These are phyloP conservation scores for Lactarius quietus DNA, from an alignment of 768 basidiomycete species.

Conservation along the genomic window DNA sequence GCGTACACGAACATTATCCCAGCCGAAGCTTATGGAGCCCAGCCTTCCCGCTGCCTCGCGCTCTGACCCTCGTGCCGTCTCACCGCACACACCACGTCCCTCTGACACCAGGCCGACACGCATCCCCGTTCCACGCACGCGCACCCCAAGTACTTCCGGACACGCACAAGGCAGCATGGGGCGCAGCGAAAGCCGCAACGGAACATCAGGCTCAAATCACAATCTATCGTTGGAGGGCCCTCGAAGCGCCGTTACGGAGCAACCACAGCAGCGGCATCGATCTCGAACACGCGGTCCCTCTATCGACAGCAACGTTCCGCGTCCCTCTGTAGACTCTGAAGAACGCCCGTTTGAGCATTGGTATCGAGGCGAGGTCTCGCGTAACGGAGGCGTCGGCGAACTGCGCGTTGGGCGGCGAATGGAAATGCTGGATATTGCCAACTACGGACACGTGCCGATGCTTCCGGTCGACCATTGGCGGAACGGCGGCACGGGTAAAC, in stretches of 20 bases:
- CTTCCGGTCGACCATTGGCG: conserved; percentile 30
- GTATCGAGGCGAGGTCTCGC: conserved; percentile 83
- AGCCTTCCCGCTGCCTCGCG: conserved; percentile 37
- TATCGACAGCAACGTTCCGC: conserved; percentile 32
- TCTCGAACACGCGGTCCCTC: conserved; percentile 44
- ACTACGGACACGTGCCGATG: conserved; percentile 58
- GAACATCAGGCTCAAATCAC: conserved; percentile 24
- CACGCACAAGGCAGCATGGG: conserved; percentile 30
- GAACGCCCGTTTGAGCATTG: conserved; percentile 85
- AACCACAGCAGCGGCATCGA: conserved; percentile 46
- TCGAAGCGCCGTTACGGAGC: conserved; percentile 20
- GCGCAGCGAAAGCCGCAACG: conserved; percentile 34
- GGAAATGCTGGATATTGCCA: conserved; percentile 88
- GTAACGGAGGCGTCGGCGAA: conserved; percentile 89
- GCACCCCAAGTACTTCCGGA: conserved; percentile 43
- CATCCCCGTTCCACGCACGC: conserved; percentile 44
- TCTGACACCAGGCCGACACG: conserved; percentile 40
- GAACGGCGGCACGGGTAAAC: conserved; percentile 15
- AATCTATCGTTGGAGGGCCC: conserved; percentile 1
- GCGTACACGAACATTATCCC: conserved; percentile 64
- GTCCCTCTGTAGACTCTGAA: conserved; percentile 70
- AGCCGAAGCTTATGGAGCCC: conserved; percentile 48
- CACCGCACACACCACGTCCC: conserved; percentile 38
- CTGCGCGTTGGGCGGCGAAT: conserved; percentile 65
- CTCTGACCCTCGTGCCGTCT: conserved; percentile 23